Evolutionary conservation across 306 rosid genomes (phyloP).

Genomic region (Trichosanthes truncata): DNA sequence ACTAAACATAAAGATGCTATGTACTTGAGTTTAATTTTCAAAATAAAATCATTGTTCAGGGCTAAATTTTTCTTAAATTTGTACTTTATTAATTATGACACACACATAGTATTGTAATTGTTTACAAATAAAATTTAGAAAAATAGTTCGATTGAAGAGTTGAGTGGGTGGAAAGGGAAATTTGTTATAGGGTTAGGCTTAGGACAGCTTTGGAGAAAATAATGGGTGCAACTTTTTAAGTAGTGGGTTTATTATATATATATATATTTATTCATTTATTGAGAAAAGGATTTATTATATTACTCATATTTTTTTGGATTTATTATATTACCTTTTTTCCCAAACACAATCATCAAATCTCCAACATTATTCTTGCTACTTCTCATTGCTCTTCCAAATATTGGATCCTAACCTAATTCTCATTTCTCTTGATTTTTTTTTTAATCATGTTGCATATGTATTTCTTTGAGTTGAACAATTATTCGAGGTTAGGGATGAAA

Average conservation of each 20-base stretch:
- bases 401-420: neutral
- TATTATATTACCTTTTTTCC: neutral
- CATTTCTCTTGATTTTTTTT: neutral
- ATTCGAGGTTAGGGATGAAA: too few species aligned
- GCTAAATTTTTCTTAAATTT: neutral
- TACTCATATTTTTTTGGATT: neutral
- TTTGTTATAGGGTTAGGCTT: neutral
- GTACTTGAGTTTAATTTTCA: too few species aligned
- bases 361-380: neutral
- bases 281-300: neutral
- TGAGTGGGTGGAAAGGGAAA: neutral
- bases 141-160: neutral
- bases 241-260: conserved; percentile 2
- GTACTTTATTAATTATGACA: too few species aligned
- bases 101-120: too few species aligned
- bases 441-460: neutral
- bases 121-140: neutral
- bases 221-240: neutral
- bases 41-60: too few species aligned
- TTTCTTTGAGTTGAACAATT: too few species aligned
- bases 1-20: too few species aligned
- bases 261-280: neutral
- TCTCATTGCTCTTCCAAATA: neutral
- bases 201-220: neutral
- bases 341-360: conserved; percentile 1